phyloP scores from a whole-genome alignment of 225 moss, liverwort and hornwort genomes.

The Pleurozium schreberi region DNA sequence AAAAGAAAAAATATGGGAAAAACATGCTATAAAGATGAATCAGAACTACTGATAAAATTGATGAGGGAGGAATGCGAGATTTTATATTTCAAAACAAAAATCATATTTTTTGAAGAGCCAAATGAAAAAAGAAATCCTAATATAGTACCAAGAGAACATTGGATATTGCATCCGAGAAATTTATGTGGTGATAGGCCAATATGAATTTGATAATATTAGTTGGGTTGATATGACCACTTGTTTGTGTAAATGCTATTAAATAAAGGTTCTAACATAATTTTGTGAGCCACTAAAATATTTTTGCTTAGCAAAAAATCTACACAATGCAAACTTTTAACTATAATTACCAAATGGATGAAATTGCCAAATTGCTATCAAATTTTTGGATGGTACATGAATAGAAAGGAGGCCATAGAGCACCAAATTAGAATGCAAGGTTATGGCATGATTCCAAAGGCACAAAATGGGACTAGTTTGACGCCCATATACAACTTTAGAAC shows the following conservation, averaged over 20 bases:
- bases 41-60: background rate
- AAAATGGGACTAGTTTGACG: background rate
- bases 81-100: constrained; percentile 15
- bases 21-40: background rate
- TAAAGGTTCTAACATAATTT: too few species aligned
- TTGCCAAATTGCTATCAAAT: background rate
- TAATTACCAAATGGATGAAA: background rate
- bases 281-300: background rate
- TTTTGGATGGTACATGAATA: background rate
- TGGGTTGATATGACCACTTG: too few species aligned
- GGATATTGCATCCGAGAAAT: background rate
- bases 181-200: constrained; percentile 13
- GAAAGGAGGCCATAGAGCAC: too few species aligned
- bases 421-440: too few species aligned
- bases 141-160: background rate
- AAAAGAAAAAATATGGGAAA: constrained; percentile 20
- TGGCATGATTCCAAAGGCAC: background rate
- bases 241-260: background rate
- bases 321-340: too few species aligned
- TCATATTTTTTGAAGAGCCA: constrained; percentile 7
- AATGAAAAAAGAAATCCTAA: background rate
- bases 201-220: background rate
- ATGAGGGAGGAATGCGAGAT: constrained; percentile 25
- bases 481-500: background rate
- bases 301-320: background rate